Evolutionary conservation across 495 filamentous ascomycete genomes (phyloP), one percentile per base, ranked within the genome.

Genomic region (Neurospora africana): DNA sequence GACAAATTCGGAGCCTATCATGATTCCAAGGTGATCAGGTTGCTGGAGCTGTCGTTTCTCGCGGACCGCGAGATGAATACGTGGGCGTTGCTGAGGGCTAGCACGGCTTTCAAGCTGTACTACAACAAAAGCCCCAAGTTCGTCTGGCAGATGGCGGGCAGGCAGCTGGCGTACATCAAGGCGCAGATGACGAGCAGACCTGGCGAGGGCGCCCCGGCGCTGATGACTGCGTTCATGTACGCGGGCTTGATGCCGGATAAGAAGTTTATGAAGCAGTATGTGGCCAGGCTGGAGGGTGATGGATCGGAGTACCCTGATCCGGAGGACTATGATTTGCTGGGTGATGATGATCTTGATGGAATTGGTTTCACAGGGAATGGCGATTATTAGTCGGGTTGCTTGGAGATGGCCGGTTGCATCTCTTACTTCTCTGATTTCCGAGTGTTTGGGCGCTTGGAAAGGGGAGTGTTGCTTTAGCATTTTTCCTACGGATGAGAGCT

Each of bases 151-250:
- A 88, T 92, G 44, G 89, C 89, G 11, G 91, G 90, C 0, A 83
- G 83, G 19, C 86, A 89, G 72, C 79, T 94, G 0, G 88, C 86
- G 7, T 81, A 84, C 38, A 83, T 94, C 19, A 95, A 94, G 76
- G 85, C 88, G 41, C 40, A 78, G 69, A 71, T 71, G 44, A 73
- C 58, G 9, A 75, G 74, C 17, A 23, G 37, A 4, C 73, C 69
- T 3, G 53, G 44, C 0, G 75, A 69, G 10, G 72, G 69, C 13
- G 71, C 72, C 33, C 74, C 76, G 3, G 68, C 76, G 13, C 69
- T 79, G 7, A 69, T 83, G 38, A 78, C 79, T 5, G 80, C 85
- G 15, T 73, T 74, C 7, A 87, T 87, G 85, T 84, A 84, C 69
- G 84, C 83, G 1, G 79, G 79, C n/a, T 71, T 80, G 70, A 75